A percentile compares a stretch with the other conserved stretches of the same genome.
phyloP scores from a whole-genome alignment of 2,329 filamentous ascomycete species.

The Colletotrichum costaricense region DNA sequence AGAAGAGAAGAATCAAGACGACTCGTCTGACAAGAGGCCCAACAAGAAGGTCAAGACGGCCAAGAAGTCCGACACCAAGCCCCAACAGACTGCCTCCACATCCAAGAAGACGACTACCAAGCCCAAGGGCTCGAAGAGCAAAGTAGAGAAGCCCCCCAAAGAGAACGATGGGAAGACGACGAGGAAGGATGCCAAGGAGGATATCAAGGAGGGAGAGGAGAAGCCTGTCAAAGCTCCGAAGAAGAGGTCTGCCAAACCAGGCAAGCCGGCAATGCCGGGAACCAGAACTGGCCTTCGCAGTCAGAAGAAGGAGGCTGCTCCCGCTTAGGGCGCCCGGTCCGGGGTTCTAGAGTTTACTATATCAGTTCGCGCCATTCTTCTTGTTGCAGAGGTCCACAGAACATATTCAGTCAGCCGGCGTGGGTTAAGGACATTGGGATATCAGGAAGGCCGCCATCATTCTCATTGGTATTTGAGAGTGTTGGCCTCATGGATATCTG shows the following conservation, averaged over 20 bases:
- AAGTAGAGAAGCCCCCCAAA: too few species aligned
- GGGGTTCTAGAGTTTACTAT: too few species aligned
- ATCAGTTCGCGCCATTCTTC: too few species aligned
- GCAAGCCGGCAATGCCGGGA: background rate
- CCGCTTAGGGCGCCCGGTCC: too few species aligned
- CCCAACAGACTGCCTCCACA: background rate
- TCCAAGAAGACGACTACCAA: too few species aligned
- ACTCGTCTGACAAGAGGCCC: background rate
- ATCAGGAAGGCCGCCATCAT: too few species aligned
- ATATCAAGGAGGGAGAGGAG: background rate
- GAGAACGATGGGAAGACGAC: too few species aligned
- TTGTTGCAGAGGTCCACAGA: too few species aligned
- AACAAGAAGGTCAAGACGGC: background rate
- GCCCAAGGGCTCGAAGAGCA: background rate
- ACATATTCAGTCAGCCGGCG: too few species aligned
- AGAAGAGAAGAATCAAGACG: background rate
- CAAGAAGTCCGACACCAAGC: background rate
- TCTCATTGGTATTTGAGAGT: too few species aligned
- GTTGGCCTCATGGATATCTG: background rate
- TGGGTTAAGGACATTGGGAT: too few species aligned
- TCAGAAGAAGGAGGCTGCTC: background rate
- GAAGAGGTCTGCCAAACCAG: background rate
- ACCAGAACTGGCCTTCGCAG: background rate
- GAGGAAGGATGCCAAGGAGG: too few species aligned
- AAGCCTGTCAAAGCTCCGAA: background rate